Evolutionary conservation across 2,329 filamentous ascomycete species (phyloP).

Genomic region (Diaporthe sp.): DNA sequence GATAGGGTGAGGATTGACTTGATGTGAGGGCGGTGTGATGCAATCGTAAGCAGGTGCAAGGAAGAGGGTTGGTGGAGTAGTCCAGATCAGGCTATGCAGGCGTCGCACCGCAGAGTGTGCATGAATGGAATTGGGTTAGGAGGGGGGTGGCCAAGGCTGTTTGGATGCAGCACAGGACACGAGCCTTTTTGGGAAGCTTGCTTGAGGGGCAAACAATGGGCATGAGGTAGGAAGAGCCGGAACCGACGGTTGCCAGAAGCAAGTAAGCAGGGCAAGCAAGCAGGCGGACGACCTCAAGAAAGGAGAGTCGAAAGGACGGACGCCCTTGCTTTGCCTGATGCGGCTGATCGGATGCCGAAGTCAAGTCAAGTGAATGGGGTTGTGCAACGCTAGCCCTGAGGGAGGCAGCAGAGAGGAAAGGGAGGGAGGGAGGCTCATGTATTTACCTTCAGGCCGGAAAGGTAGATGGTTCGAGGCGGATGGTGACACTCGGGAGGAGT

Average conservation of each 20-base stretch:
- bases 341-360: not conserved
- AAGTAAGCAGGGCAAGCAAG: not conserved
- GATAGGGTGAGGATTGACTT: not conserved
- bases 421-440: slow-evolving; percentile 6
- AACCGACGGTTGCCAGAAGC: slow-evolving; percentile 7
- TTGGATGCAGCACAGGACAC: not conserved
- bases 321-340: slow-evolving; percentile 12
- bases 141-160: not conserved
- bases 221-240: not conserved
- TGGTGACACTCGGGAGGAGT: not conserved
- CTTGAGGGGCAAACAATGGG: not conserved
- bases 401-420: not conserved
- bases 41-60: slow-evolving; percentile 21
- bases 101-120: slow-evolving; percentile 2
- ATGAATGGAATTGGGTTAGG: slow-evolving; percentile 1
- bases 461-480: not conserved
- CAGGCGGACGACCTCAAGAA: not conserved
- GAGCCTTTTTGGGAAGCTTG: slow-evolving; percentile 16
- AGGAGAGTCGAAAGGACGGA: not conserved
- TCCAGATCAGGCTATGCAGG: slow-evolving; percentile 7
- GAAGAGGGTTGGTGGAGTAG: slow-evolving; percentile 18
- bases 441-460: slow-evolving; percentile 18
- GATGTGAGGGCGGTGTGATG: slow-evolving; percentile 32
- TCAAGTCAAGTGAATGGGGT: not conserved
- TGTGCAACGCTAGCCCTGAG: not conserved